Conservation (phyloP, 352 stramenopile genomes). For the Phytophthora litchii region DNA sequence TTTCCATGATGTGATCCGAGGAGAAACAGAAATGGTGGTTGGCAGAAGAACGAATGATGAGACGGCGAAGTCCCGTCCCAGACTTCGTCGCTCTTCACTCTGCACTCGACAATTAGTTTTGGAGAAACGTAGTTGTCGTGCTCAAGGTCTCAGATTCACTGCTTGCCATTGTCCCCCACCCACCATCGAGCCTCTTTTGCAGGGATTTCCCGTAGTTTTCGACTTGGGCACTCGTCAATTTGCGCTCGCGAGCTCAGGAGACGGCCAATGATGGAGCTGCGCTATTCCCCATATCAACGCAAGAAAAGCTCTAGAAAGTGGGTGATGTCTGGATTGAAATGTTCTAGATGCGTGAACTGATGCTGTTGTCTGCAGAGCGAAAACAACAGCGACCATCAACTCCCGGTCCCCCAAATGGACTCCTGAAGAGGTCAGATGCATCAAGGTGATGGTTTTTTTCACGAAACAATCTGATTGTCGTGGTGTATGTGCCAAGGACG, state of each 20-base stretch:
- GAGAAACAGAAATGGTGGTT: conserved; percentile 23
- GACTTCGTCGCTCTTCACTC: conserved; percentile 21
- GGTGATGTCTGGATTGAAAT: conserved; percentile 18
- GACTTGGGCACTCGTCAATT: conserved; percentile 30
- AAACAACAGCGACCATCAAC: background rate
- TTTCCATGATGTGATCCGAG: conserved; percentile 4
- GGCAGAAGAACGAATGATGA: conserved; percentile 10
- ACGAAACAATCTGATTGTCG: background rate
- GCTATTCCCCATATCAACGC: conserved; percentile 32
- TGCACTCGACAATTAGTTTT: too few species aligned
- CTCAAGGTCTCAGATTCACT: conserved; percentile 35
- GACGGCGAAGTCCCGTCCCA: conserved; percentile 16
- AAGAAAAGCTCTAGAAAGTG: conserved; percentile 42
- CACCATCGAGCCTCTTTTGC: conserved; percentile 4
- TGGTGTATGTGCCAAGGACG: conserved; percentile 47
- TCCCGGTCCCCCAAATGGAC: conserved; percentile 35
- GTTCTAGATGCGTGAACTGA: conserved; percentile 1
- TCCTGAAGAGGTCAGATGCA: conserved; percentile 44
- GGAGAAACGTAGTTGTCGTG: background rate
- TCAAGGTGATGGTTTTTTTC: background rate
- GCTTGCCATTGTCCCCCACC: conserved; percentile 15
- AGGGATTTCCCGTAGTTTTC: conserved; percentile 14
- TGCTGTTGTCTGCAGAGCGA: conserved; percentile 15
- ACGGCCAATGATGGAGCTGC: conserved; percentile 33
- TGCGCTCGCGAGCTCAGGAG: conserved; percentile 7